Evolutionary conservation across 805 yeast genomes (phyloP).

Genomic region (Suhomyces tanzawaensis): DNA sequence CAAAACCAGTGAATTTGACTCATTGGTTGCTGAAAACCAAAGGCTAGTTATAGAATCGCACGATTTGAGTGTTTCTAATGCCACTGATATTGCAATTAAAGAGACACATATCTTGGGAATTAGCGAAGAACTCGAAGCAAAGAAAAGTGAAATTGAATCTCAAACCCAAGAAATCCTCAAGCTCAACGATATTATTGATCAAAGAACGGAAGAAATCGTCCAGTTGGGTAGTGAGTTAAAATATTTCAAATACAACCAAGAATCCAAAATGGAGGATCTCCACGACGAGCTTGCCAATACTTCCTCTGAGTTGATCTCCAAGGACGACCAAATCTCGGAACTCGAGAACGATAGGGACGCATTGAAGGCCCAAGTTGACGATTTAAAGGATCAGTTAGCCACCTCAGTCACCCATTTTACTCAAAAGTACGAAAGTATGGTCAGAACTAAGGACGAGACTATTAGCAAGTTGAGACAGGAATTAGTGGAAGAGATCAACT

Average conservation of each 20-base stretch:
- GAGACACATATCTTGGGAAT: too few relatives aligned
- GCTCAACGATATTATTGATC: conserved; percentile 3
- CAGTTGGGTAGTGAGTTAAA: conserved; percentile 4
- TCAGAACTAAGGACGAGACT: conserved; percentile 1
- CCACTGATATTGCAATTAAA: not conserved
- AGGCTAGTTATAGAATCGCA: not conserved
- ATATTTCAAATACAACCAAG: conserved; percentile 2
- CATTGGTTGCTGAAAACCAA: not conserved
- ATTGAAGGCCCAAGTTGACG: conserved; percentile 3
- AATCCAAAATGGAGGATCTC: conserved; percentile 3
- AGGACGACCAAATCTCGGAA: conserved; percentile 2
- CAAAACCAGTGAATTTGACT: not conserved
- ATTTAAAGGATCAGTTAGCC: conserved; percentile 11
- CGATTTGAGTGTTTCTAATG: not conserved
- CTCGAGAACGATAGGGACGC: conserved; percentile 2
- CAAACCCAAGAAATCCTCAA: not conserved
- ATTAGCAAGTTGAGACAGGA: conserved; percentile 3
- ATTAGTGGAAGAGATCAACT: conserved; percentile 2
- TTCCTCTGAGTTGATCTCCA: conserved; percentile 1
- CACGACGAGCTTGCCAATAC: conserved; percentile 5
- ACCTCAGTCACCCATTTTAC: conserved; percentile 2
- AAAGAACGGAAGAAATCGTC: conserved; percentile 5
- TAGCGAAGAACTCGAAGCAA: not conserved
- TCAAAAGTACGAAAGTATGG: conserved; percentile 2
- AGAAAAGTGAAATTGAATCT: conserved; percentile 1